Conservation (phyloP, 228 moss, liverwort and hornwort species). For the Sphagnum magellanicum region DNA sequence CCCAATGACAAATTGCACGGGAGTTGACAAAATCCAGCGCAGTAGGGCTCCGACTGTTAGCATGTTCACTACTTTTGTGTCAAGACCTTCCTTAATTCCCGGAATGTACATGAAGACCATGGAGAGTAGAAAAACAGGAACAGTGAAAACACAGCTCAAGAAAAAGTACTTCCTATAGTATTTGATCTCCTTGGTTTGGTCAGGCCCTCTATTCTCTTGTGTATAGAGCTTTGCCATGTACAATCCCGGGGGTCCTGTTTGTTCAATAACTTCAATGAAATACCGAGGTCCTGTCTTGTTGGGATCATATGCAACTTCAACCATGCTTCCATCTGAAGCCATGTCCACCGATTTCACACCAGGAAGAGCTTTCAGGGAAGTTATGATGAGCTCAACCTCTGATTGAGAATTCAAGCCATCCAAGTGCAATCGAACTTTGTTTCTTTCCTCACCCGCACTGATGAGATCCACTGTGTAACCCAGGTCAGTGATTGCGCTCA, state of each 20-base stretch:
- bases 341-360: conserved; percentile 81
- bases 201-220: conserved; percentile 55
- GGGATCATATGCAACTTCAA: conserved; percentile 69
- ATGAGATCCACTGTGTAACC: conserved; percentile 76
- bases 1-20: conserved; percentile 87
- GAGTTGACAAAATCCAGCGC: conserved; percentile 76
- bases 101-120: conserved; percentile 95
- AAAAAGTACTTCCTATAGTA: conserved; percentile 59
- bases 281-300: conserved; percentile 74
- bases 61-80: conserved; percentile 55
- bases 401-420: conserved; percentile 42
- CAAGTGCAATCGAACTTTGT: conserved; percentile 64
- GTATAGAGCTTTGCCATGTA: conserved; percentile 59
- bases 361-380: conserved; percentile 61
- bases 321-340: conserved; percentile 39
- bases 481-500: conserved; percentile 57
- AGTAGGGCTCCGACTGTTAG: conserved; percentile 69
- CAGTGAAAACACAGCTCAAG: conserved; percentile 90
- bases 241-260: conserved; percentile 33
- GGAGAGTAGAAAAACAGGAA: conserved; percentile 76
- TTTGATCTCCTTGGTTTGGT: conserved; percentile 55
- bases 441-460: conserved; percentile 79
- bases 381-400: conserved; percentile 52
- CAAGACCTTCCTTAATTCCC: conserved; percentile 51
- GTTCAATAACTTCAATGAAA: conserved; percentile 79